phyloP scores from a whole-genome alignment of 2,329 filamentous ascomycete genomes.

The Endoconidiophora polonica region DNA sequence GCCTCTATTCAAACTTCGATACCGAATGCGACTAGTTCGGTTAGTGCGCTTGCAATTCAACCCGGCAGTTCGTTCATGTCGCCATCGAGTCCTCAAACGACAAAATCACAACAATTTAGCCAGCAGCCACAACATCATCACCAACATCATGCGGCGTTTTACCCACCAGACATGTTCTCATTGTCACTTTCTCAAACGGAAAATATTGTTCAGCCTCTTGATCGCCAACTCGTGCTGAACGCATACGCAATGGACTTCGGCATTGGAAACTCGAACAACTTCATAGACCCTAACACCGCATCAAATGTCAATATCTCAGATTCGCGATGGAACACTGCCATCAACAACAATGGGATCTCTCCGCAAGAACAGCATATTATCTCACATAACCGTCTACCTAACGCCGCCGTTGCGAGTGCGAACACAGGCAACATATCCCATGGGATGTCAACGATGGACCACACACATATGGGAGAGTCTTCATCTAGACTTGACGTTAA shows the following conservation, averaged over 20 bases:
- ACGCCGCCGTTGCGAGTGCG: too few species aligned
- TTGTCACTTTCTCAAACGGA: slow-evolving; percentile 33
- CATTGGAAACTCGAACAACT: slow-evolving; percentile 22
- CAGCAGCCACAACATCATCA: slow-evolving; percentile 18
- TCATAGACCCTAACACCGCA: slow-evolving; percentile 21
- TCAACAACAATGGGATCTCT: background rate
- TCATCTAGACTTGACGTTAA: slow-evolving; percentile 1
- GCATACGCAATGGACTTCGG: slow-evolving; percentile 44
- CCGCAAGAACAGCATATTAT: background rate
- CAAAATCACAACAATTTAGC: background rate
- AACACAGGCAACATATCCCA: too few species aligned
- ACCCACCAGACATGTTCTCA: slow-evolving; percentile 35
- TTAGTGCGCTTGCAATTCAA: background rate
- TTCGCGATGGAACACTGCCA: background rate
- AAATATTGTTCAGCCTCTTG: slow-evolving; percentile 48
- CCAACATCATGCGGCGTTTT: slow-evolving; percentile 25
- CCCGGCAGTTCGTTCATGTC: background rate
- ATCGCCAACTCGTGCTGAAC: slow-evolving; percentile 60
- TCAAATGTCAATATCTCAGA: background rate
- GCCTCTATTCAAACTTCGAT: slow-evolving; percentile 19
- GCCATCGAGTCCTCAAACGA: slow-evolving; percentile 3
- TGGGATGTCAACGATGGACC: background rate
- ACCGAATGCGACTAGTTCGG: background rate
- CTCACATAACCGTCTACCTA: too few species aligned
- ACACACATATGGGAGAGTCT: background rate